Conservation (phyloP, 2,329 filamentous ascomycete genomes). For the Aureobasidium sp. region DNA sequence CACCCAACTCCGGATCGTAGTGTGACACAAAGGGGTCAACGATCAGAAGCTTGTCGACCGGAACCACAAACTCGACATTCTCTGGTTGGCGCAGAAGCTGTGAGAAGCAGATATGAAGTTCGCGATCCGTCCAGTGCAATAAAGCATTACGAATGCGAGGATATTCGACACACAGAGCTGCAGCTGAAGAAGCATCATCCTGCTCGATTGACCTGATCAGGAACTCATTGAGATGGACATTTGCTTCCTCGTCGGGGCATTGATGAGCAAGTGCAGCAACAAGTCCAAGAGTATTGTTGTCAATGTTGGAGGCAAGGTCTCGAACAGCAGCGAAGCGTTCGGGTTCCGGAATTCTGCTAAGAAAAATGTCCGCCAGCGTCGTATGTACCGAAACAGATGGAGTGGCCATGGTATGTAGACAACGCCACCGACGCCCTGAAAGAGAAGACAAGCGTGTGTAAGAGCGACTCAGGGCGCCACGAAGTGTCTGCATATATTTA, state of each 20-base stretch:
- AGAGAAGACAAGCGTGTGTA: not conserved
- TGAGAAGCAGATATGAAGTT: slow-evolving; percentile 11
- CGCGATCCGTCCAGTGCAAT: slow-evolving; percentile 9
- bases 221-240: slow-evolving; percentile 10
- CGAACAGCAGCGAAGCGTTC: slow-evolving; percentile 12
- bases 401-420: not conserved
- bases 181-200: slow-evolving; percentile 19
- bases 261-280: slow-evolving; percentile 7
- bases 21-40: slow-evolving; percentile 7
- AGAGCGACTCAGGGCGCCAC: not conserved
- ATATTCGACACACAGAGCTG: slow-evolving; percentile 19
- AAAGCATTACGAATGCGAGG: slow-evolving; percentile 17
- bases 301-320: slow-evolving; percentile 10
- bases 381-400: not conserved
- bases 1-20: not conserved
- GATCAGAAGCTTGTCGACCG: not conserved
- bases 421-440: not conserved
- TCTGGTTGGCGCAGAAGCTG: slow-evolving; percentile 9
- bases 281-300: slow-evolving; percentile 7
- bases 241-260: slow-evolving; percentile 16
- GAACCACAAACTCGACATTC: slow-evolving; percentile 9
- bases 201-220: slow-evolving; percentile 18
- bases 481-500: not conserved
- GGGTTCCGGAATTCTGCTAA: slow-evolving; percentile 15
- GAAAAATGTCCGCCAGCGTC: slow-evolving; percentile 14